Conservation (phyloP, 495 filamentous ascomycete species). For the Lepraria neglecta region DNA sequence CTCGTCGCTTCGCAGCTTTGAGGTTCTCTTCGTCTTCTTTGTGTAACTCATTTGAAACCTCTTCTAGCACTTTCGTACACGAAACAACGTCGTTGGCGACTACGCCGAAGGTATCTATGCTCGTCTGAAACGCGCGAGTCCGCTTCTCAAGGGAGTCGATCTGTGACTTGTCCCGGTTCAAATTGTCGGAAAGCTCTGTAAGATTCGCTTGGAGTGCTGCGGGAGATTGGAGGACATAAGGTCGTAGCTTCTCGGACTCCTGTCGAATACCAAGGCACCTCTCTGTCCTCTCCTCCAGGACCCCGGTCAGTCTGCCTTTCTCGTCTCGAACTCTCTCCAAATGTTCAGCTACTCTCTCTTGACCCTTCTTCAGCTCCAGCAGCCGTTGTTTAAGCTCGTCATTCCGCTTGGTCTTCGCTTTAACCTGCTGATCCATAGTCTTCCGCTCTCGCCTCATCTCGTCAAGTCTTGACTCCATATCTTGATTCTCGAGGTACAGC, state of each 20-base stretch:
- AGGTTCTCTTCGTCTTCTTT: conserved; percentile 86
- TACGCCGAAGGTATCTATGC: conserved; percentile 77
- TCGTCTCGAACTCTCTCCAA: conserved; percentile 69
- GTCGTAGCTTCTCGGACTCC: conserved; percentile 79
- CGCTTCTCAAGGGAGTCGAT: conserved; percentile 84
- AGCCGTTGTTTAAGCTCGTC: conserved; percentile 76
- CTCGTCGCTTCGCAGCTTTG: conserved; percentile 70
- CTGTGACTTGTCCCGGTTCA: conserved; percentile 67
- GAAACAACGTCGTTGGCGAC: conserved; percentile 76
- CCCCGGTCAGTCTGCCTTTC: conserved; percentile 60
- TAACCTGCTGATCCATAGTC: conserved; percentile 68
- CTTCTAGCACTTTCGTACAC: conserved; percentile 82
- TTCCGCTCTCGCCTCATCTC: conserved; percentile 72
- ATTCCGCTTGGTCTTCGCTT: conserved; percentile 75
- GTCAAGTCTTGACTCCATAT: conserved; percentile 69
- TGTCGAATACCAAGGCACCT: conserved; percentile 51
- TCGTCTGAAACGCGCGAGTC: conserved; percentile 83
- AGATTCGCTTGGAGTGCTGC: conserved; percentile 74
- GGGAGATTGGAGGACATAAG: conserved; percentile 85
- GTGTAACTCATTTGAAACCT: conserved; percentile 70
- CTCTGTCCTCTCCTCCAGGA: conserved; percentile 76
- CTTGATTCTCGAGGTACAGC: conserved; percentile 79
- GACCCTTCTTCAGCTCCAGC: conserved; percentile 65
- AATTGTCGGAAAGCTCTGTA: conserved; percentile 68
- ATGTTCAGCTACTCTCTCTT: conserved; percentile 70